Conservation (phyloP, 208 protist genomes). For the Leishmania arabica region DNA sequence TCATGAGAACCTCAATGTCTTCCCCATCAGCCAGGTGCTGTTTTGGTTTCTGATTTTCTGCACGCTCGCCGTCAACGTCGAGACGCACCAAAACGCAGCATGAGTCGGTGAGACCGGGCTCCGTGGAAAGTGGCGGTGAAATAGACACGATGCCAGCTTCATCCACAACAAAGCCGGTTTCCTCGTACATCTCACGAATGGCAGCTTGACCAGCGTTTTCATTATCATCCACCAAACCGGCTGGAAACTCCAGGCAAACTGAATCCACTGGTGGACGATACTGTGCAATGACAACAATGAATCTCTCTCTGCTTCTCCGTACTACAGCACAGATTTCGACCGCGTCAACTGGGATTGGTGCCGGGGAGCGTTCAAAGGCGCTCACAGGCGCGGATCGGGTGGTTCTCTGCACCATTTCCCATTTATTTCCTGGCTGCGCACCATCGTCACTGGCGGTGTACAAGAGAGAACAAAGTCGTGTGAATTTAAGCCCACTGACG, state of each 20-base stretch:
- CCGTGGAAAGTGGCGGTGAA: slow-evolving; percentile 47
- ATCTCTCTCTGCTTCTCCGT: slow-evolving; percentile 27
- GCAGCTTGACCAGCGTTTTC: slow-evolving; percentile 62
- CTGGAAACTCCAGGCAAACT: slow-evolving; percentile 78
- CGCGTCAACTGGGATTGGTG: slow-evolving; percentile 56
- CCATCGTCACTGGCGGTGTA: slow-evolving; percentile 25
- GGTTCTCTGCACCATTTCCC: slow-evolving; percentile 76
- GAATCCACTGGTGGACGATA: slow-evolving; percentile 82
- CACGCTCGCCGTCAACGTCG: slow-evolving; percentile 45
- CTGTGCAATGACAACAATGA: slow-evolving; percentile 79
- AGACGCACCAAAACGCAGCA: slow-evolving; percentile 67
- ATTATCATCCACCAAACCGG: slow-evolving; percentile 70
- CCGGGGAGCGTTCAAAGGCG: slow-evolving; percentile 33
- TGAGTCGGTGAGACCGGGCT: slow-evolving; percentile 76
- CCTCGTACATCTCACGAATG: slow-evolving; percentile 80
- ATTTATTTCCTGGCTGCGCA: slow-evolving; percentile 26
- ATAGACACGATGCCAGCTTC: slow-evolving; percentile 44
- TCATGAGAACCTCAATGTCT: slow-evolving; percentile 79
- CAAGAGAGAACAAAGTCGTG: slow-evolving; percentile 30
- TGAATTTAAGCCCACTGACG: slow-evolving; percentile 34
- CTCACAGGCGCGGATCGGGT: slow-evolving; percentile 39
- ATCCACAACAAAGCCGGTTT: slow-evolving; percentile 73
- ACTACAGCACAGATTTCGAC: slow-evolving; percentile 76
- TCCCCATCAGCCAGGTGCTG: slow-evolving; percentile 71
- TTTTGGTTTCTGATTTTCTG: slow-evolving; percentile 52